Evolutionary conservation across 148 eudicot species (phyloP), one percentile per base, ranked within the genome.

Genomic region (Cornus controversa): DNA sequence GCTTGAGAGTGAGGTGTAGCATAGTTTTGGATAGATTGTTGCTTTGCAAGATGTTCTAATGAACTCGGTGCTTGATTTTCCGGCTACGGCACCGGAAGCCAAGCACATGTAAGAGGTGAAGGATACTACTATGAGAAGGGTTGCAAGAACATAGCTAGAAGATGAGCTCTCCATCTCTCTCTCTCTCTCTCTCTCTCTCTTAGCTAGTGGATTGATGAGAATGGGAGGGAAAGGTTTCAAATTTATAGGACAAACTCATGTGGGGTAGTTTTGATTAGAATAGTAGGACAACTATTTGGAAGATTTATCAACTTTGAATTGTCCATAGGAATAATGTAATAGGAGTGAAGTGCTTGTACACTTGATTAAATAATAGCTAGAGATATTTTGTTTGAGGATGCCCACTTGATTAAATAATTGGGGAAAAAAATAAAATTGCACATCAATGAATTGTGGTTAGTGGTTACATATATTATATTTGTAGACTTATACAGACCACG

Each of bases 41-140:
- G 72, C 14, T 26, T 23, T 71, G 58, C 85, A 83, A 53, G 75
- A 78, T 34, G 74, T 50, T 79, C 42, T 71, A 37, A 83, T 72
- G 77, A 83, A 83, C 25, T 69, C 81, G 2, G 65, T 63, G 69
- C 37, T 78, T 18, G 69, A 3, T 27, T 71, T 64, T 72, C 54
- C 7, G 53, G 15, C 69, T 6, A 36, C 77, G 10, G 58, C 13
- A 23, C 57, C 80, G 0, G 70, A 37, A 62, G 2, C 40, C 10
- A 40, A 40, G 45, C 45, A 3, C 13, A 40, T 16, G 70, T 15
- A n/a, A 22, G 76, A 45, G 29, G 66, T 47, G 53, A 71, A 40
- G 22, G 54, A 10, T 5, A 42, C 20, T 40, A 78, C 5, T 3
- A 62, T n/a, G 10, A 60, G 24, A 40, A 70, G 60, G 67, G 27